Base-by-base conservation (phyloP, 2,329 filamentous ascomycete species). In the Neospermospora avenae region DNA sequence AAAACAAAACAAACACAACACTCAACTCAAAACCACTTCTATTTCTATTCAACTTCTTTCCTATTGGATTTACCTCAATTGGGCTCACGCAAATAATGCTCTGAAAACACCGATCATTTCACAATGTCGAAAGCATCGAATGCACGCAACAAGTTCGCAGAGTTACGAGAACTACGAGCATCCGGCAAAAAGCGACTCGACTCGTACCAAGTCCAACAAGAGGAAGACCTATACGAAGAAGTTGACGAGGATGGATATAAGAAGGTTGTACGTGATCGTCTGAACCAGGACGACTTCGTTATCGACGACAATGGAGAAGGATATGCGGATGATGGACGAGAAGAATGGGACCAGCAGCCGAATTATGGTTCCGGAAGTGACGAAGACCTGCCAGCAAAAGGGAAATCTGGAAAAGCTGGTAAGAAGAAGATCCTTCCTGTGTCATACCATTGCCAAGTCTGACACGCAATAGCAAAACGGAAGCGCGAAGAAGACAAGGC, bases 161-260 rank as follows among this genome's bases (percentile, higher is more conserved):
- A 96, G 81, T 84, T 98, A 66, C 85, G 85, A 70, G 92, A 90
- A 73, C 84, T 96, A 67, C 89, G 92, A 71, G 86, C 90, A 70
- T 85, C 92, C 57, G 95, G 95, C 76, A 96, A 96, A 81, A 97
- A 95, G 77, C 88, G 88, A 67, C 87, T 96, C 65, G 89, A 92
- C 69, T 86, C 84, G 61, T 99, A 98, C 78, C 81, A 96, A 75
- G 85, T 97, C 63, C 84, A 91, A 69, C 88, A 98, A 64, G 89
- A 90, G 69, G 84, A 88, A 66, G 86, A 90, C 68, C 80, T 99
- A 46, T 99, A 98, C 77, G 95, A 98, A 65, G 93, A 96, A 70
- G 92, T 99, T 51, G 93, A 98, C 72, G 95, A 99, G 70, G 93
- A 95, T 71, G 90, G 90, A 55, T 99, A 99, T 81, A 97, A 97